Evolutionary conservation across 768 basidiomycete species (phyloP).

Genomic region (Boletus sensibilis): DNA sequence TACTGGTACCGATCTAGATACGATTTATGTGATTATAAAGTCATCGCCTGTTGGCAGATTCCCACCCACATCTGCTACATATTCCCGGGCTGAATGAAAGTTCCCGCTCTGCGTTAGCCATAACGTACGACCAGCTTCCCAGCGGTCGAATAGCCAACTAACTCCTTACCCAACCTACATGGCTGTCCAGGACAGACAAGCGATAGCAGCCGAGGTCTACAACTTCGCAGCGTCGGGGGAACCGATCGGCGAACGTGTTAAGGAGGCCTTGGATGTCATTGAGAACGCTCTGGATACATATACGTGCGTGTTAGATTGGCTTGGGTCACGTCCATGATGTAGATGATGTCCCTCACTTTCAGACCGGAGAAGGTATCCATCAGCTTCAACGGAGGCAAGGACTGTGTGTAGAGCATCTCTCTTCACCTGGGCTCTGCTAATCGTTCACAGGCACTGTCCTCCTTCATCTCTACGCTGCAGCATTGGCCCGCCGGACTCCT

Average conservation of each 20-base stretch:
- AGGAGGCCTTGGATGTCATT: constrained; percentile 80
- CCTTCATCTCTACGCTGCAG: constrained; percentile 81
- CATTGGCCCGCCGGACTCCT: constrained; percentile 47
- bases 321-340: constrained; percentile 5
- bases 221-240: constrained; percentile 54
- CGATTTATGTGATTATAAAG: neutral
- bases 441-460: constrained; percentile 80
- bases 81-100: constrained; percentile 12
- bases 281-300: constrained; percentile 72
- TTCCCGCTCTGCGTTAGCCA: constrained; percentile 3
- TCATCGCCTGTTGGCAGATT: constrained; percentile 2
- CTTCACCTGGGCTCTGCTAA: neutral
- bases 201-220: constrained; percentile 60
- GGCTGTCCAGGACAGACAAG: constrained; percentile 46
- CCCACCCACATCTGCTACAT: constrained; percentile 13
- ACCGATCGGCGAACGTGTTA: constrained; percentile 58
- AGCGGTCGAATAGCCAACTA: constrained; percentile 1
- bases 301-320: constrained; percentile 57
- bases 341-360: constrained; percentile 9
- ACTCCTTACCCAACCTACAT: constrained; percentile 1
- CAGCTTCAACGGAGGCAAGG: constrained; percentile 98
- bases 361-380: constrained; percentile 75
- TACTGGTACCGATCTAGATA: neutral
- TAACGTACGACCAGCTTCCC: constrained; percentile 3
- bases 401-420: constrained; percentile 60